Percentiles rank a stretch among this genome's conserved stretches.
Conservation (phyloP, 768 basidiomycete species). For the Crepidotus variabilis region DNA sequence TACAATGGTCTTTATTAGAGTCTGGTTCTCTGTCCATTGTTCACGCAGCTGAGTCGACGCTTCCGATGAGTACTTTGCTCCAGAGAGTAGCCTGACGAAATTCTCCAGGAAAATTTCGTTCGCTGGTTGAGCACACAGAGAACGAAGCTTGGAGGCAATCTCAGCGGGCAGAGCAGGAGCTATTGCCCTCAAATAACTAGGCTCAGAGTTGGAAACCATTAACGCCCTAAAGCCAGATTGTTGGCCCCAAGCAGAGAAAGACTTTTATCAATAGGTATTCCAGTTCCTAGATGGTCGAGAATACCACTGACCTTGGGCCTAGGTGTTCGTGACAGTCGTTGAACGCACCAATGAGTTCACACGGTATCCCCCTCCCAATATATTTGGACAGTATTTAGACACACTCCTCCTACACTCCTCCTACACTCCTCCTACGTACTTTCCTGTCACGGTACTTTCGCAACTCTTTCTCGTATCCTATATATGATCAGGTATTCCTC, state of each 20-base stretch:
- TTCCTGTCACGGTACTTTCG: no score
- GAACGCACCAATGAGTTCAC: no score
- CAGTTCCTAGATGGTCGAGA: no score
- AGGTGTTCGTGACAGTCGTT: no score
- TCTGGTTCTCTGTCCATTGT: slow-evolving; percentile 38
- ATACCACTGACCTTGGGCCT: no score
- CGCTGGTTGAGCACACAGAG: slow-evolving; percentile 26
- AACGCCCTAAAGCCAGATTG: background rate
- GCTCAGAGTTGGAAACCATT: background rate
- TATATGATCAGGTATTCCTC: no score
- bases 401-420: no score
- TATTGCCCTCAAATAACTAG: slow-evolving; percentile 28
- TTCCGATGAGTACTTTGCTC: slow-evolving; percentile 28
- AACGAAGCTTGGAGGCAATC: slow-evolving; percentile 28
- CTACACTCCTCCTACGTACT: no score
- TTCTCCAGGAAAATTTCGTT: slow-evolving; percentile 36
- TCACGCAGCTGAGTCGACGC: slow-evolving; percentile 22
- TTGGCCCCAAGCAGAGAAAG: background rate
- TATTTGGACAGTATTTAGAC: no score
- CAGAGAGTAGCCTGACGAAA: slow-evolving; percentile 38
- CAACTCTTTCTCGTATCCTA: no score
- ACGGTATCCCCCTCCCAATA: no score
- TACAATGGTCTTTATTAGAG: slow-evolving; percentile 23
- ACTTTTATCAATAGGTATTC: background rate
- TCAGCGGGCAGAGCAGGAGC: slow-evolving; percentile 30